Evolutionary conservation across 2,329 filamentous ascomycete genomes (phyloP).

Genomic region (Furcasterigmium furcatum): DNA sequence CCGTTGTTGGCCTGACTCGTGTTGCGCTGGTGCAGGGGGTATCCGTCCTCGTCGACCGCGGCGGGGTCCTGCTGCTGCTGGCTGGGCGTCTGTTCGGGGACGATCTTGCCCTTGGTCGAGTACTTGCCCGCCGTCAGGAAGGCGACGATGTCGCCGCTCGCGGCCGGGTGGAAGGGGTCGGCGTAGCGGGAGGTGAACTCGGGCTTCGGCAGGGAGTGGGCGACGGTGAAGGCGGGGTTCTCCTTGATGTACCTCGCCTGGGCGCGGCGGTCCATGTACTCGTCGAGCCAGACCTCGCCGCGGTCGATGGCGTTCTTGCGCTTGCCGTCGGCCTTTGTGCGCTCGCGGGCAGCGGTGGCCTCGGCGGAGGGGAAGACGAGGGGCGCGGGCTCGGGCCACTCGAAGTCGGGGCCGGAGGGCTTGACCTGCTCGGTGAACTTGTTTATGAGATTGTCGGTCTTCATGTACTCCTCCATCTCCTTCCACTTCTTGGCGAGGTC

Average conservation of each 20-base stretch:
- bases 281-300: constrained; percentile 14
- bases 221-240: constrained; percentile 10
- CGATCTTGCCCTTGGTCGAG: not conserved
- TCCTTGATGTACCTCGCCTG: constrained; percentile 15
- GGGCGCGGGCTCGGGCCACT: constrained; percentile 41
- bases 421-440: constrained; percentile 7
- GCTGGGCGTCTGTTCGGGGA: not conserved
- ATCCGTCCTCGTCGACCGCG: constrained; percentile 6
- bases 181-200: constrained; percentile 21
- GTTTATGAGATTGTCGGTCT: not conserved
- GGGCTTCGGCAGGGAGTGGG: constrained; percentile 15
- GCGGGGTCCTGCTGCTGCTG: not conserved
- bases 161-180: constrained; percentile 20
- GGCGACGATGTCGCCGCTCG: constrained; percentile 18
- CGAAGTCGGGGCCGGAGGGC: constrained; percentile 28
- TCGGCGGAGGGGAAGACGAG: constrained; percentile 45
- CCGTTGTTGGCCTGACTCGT: too few relatives aligned
- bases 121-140: constrained; percentile 17
- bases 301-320: constrained; percentile 13
- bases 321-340: constrained; percentile 11
- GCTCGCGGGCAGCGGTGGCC: constrained; percentile 9
- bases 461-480: not conserved
- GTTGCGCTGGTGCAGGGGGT: constrained; percentile 1
- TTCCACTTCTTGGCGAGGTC: not conserved
- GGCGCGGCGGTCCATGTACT: constrained; percentile 15